Evolutionary conservation across 2,329 filamentous ascomycete genomes (phyloP), one percentile per base, ranked within the genome.

Genomic region (Ploettnerulaceae sp.): DNA sequence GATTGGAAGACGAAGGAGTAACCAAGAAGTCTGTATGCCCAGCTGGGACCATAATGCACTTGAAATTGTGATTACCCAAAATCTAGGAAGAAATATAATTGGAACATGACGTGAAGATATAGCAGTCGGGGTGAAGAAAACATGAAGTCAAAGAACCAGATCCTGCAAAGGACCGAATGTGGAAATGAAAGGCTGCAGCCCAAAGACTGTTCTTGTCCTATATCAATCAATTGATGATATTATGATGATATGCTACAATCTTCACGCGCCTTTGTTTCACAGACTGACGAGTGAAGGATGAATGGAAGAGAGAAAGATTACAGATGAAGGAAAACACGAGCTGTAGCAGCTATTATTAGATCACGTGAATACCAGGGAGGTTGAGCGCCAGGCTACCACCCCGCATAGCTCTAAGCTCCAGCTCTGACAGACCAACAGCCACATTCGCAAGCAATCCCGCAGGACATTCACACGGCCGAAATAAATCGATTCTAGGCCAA

Each of bases 21-120:
- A 6, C 25, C n/a, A 31, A 9, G 25, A 46, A 35, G 20, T 37
- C 26, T 33, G 45, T 40, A 20, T 34, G 24, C 21, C 15, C 37
- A 17, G 33, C 48, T 49, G 49, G 47, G 39, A 47, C 31, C 53
- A 56, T 54, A 35, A 18, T 34, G 32, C 12, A 22, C 22, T 15
- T 20, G 14, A 28, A 21, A 22, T 24, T 1, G 25, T 45, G 18
- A 15, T 45, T 29, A 35, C 29, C 24, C 25, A 47, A 49, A 40
- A 47, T 40, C 40, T 45, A 40, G 14, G 36, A 36, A 33, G 7
- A 18, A 36, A 36, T n/a, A 22, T 28, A 6, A 34, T 18, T 7
- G 31, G 32, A 17, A 28, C 22, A 44, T 44, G 22, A 12, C n/a
- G 7, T 12, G 34, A 14, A 49, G 17, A 55, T 55, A 51, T 48